phyloP scores from a whole-genome alignment of 2,329 filamentous ascomycete species.

The Xylariaceae sp. region DNA sequence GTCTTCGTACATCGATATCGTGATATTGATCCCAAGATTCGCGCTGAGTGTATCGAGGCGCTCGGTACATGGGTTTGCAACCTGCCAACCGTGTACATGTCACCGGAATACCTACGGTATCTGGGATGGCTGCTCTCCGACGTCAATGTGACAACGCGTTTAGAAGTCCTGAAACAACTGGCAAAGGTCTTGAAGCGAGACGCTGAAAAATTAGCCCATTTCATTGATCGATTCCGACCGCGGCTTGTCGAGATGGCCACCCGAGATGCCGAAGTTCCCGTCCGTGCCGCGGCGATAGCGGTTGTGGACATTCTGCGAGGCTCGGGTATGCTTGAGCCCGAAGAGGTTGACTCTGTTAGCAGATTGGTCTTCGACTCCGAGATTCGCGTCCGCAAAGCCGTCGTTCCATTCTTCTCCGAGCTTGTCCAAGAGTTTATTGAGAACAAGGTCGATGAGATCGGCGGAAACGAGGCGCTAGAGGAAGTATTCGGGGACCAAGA shows the following conservation, averaged over 20 bases:
- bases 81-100: constrained; percentile 82
- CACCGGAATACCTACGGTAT: constrained; percentile 85
- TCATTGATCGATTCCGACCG: constrained; percentile 84
- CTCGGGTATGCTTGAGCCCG: constrained; percentile 80
- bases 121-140: constrained; percentile 95
- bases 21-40: constrained; percentile 84
- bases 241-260: constrained; percentile 91
- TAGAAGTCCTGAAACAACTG: constrained; percentile 83
- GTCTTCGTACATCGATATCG: constrained; percentile 95
- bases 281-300: constrained; percentile 74
- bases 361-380: constrained; percentile 87
- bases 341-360: constrained; percentile 84
- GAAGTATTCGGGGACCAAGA: constrained; percentile 67
- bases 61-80: constrained; percentile 83
- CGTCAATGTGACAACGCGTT: constrained; percentile 63
- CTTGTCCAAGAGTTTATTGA: constrained; percentile 80
- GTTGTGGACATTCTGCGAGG: constrained; percentile 78
- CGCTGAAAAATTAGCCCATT: constrained; percentile 79
- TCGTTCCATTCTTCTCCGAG: constrained; percentile 84
- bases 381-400: constrained; percentile 75
- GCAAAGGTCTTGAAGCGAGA: constrained; percentile 72
- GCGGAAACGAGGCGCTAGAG: constrained; percentile 69
- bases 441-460: constrained; percentile 74
- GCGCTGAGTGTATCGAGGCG: constrained; percentile 80
- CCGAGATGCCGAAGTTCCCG: constrained; percentile 72